phyloP scores from a whole-genome alignment of 2,329 filamentous ascomycete genomes.

The Colletotrichum spinosum region DNA sequence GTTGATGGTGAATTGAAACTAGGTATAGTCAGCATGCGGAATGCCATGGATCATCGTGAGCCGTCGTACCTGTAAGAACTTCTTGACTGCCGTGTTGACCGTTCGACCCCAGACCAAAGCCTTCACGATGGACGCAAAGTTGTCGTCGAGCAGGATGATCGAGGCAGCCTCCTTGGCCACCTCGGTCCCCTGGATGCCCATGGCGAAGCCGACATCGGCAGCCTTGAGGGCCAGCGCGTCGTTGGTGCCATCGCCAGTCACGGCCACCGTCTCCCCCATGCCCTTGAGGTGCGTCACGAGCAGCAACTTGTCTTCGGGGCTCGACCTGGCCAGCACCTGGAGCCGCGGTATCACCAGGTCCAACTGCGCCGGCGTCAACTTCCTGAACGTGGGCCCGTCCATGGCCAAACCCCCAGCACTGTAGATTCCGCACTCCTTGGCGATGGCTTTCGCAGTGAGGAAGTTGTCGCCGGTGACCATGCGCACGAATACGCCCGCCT shows the following conservation, averaged over 20 bases:
- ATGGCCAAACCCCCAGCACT: constrained; percentile 70
- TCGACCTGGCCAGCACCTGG: constrained; percentile 73
- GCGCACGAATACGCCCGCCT: constrained; percentile 57
- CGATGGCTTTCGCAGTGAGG: constrained; percentile 79
- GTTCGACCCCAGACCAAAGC: constrained; percentile 72
- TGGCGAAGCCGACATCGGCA: constrained; percentile 72
- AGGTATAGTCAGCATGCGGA: neutral
- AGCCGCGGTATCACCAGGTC: constrained; percentile 67
- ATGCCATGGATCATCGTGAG: neutral
- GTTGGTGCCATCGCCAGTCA: constrained; percentile 73
- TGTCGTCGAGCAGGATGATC: constrained; percentile 72
- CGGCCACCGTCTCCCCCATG: constrained; percentile 69
- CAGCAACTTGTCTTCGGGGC: constrained; percentile 74
- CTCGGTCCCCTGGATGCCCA: constrained; percentile 71
- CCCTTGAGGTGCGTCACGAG: constrained; percentile 70
- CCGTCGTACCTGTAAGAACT: constrained; percentile 66
- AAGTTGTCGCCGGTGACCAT: constrained; percentile 66
- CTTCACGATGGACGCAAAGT: constrained; percentile 70
- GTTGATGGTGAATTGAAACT: constrained; percentile 72
- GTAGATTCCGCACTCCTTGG: constrained; percentile 78
- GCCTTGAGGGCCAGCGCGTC: constrained; percentile 71
- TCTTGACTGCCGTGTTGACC: constrained; percentile 72
- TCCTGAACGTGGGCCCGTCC: constrained; percentile 76
- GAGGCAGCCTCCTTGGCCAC: constrained; percentile 73
- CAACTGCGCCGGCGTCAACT: constrained; percentile 69